Percentiles rank a stretch among this genome's conserved stretches.
phyloP scores from a whole-genome alignment of 31 red algal species.

The Endocladia muricata region DNA sequence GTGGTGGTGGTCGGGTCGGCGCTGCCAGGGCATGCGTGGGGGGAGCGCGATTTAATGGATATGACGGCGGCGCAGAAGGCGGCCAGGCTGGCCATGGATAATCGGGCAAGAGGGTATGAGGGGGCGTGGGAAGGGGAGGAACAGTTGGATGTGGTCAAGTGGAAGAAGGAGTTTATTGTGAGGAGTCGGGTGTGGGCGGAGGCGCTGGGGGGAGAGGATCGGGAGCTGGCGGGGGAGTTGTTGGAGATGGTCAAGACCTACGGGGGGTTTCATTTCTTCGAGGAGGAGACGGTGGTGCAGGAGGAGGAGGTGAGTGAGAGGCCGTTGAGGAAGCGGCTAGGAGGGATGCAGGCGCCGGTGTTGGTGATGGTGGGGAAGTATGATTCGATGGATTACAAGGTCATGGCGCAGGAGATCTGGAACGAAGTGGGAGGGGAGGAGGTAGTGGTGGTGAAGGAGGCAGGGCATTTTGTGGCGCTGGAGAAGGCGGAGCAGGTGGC shows the following conservation, averaged over 20 bases:
- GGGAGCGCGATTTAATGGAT: slow-evolving; percentile 14
- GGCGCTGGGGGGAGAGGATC: slow-evolving; percentile 11
- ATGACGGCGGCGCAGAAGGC: slow-evolving; percentile 26
- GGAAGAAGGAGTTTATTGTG: slow-evolving; percentile 49
- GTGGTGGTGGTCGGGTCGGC: slow-evolving; percentile 26
- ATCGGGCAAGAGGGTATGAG: neutral
- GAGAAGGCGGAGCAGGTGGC: slow-evolving; percentile 20
- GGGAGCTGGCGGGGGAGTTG: slow-evolving; percentile 17
- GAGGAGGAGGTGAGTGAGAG: slow-evolving; percentile 11
- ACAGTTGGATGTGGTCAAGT: slow-evolving; percentile 23
- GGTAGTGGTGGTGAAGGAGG: slow-evolving; percentile 1
- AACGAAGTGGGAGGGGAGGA: slow-evolving; percentile 6
- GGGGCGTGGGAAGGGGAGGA: neutral
- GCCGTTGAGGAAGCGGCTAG: slow-evolving; percentile 28
- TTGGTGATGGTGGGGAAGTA: slow-evolving; percentile 58
- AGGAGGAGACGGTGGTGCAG: slow-evolving; percentile 26
- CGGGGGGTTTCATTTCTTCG: slow-evolving; percentile 62
- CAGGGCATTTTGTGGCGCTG: slow-evolving; percentile 43
- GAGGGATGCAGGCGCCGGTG: slow-evolving; percentile 27
- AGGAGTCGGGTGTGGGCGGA: slow-evolving; percentile 19
- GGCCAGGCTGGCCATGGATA: slow-evolving; percentile 9
- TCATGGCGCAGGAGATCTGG: slow-evolving; percentile 54
- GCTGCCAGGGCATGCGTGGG: slow-evolving; percentile 50
- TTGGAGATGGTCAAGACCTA: slow-evolving; percentile 53
- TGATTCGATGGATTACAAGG: slow-evolving; percentile 41